Percentiles rank a stretch among this genome's conserved stretches.
Evolutionary conservation across 2,329 filamentous ascomycete species (phyloP).

Genomic region (Sporothrix variecibatus): DNA sequence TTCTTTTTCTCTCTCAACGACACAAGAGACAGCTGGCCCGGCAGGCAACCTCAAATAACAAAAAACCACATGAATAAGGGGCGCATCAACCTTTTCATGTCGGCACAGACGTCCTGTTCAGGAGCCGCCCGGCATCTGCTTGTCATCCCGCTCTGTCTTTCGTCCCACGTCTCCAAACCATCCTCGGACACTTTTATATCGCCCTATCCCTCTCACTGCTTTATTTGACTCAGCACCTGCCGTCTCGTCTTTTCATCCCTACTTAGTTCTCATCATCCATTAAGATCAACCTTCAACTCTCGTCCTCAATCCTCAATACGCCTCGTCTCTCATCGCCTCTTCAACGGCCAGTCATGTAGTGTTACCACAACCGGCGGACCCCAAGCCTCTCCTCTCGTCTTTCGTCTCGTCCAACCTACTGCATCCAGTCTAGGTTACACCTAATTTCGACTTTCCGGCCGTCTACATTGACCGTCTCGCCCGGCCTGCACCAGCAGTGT

Average conservation of each 20-base stretch:
- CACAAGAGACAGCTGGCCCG: background rate
- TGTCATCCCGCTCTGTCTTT: background rate
- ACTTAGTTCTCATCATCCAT: background rate
- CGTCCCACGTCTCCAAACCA: background rate
- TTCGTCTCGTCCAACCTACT: background rate
- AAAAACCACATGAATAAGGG: background rate
- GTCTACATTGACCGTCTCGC: background rate
- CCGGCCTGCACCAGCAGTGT: background rate
- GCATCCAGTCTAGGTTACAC: background rate
- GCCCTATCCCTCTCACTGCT: background rate
- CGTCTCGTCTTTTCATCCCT: background rate
- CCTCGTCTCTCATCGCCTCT: background rate
- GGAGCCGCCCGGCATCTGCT: background rate
- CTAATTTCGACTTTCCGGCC: constrained; percentile 13
- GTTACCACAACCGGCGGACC: constrained; percentile 22
- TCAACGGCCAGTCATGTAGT: constrained; percentile 22
- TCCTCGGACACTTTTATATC: constrained; percentile 3
- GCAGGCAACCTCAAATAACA: background rate
- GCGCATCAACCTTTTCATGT: background rate
- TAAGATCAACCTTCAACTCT: background rate
- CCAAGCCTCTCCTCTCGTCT: constrained; percentile 13
- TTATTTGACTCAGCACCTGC: background rate
- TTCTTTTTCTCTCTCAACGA: background rate
- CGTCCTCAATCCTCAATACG: background rate
- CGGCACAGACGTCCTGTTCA: background rate